Percentiles rank a stretch among this genome's conserved stretches.
Evolutionary conservation across 2,329 filamentous ascomycete species (phyloP).

Genomic region (Magnaporthales sp.): DNA sequence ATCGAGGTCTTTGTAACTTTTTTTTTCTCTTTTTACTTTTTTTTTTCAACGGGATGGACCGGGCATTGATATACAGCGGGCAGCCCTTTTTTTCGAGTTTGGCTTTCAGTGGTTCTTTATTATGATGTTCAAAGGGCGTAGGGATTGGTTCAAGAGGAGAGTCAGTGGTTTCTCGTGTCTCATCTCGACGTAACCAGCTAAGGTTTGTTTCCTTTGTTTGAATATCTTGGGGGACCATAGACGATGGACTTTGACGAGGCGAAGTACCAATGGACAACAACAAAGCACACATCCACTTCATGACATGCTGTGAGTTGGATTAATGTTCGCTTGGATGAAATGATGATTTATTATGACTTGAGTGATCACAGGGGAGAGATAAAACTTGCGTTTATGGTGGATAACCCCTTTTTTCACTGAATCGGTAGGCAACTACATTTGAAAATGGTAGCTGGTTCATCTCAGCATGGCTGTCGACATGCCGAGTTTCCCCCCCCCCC

Average conservation of each 20-base stretch:
- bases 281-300: not conserved
- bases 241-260: not conserved
- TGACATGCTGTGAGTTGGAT: not conserved
- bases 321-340: not conserved
- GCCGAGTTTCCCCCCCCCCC: not conserved
- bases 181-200: not conserved
- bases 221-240: not conserved
- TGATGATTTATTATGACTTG: not conserved
- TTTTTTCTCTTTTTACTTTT: not conserved
- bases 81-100: not conserved
- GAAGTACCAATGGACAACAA: not conserved
- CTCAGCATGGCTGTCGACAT: not conserved
- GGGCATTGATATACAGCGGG: conserved; percentile 6
- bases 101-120: not conserved
- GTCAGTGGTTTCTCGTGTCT: not conserved
- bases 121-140: not conserved
- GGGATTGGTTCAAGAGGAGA: not conserved
- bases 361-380: not conserved
- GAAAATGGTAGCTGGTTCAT: not conserved
- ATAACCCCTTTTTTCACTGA: not conserved
- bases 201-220: not conserved
- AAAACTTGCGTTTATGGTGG: not conserved
- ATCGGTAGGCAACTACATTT: not conserved
- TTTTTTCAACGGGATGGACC: not conserved
- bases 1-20: not conserved